Base-by-base conservation (phyloP, 768 basidiomycete species). In the Podaxis sp. region DNA sequence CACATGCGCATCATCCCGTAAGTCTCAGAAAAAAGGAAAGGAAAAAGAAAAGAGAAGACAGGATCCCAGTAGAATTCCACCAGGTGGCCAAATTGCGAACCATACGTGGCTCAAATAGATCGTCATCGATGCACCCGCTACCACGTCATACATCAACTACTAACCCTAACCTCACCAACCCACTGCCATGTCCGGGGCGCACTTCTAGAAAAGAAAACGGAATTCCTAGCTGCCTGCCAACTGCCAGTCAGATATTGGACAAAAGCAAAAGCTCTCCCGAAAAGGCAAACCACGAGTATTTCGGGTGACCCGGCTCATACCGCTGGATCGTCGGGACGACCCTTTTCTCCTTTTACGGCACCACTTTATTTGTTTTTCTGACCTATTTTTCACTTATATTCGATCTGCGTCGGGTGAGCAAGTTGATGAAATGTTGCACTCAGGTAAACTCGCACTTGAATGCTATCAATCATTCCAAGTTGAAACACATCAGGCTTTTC, bases 251-350 rank as follows among this genome's bases (percentile, higher is more conserved):
- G 43, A n/a, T 17, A 46, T 46, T 33, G 1, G 29, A 33, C 33
- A 33, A 9, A 33, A 33, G 33, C 2, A n/a, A 46, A 17, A 19
- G 43, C 19, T 19, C 22, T 25, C 58, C 29, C 12, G 29, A 27
- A 53, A 43, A 22, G 46, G n/a, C 4, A 38, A 58, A 22, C 11
- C 38, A 55, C 60, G 60, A 61, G n/a, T 29, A 47, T 61, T 55
- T 61, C 60, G 60, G 60, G 47, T 41, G 53, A 61, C 41, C 60
- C 53, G 55, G 60, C 38, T 55, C 60, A 29, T 19, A 7, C 27
- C 33, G n/a, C 46, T 55, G 19, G 22, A 33, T 55, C 36, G 33
- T 58, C 33, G 47, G 47, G 29, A 37, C 43, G 43, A 46, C 43
- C 43, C 43, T 46, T 46, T 46, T 17, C 13, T 36, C 47, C 47